Conservation (phyloP, 202 grass and related monocot genomes). For the Panicum virgatum region DNA sequence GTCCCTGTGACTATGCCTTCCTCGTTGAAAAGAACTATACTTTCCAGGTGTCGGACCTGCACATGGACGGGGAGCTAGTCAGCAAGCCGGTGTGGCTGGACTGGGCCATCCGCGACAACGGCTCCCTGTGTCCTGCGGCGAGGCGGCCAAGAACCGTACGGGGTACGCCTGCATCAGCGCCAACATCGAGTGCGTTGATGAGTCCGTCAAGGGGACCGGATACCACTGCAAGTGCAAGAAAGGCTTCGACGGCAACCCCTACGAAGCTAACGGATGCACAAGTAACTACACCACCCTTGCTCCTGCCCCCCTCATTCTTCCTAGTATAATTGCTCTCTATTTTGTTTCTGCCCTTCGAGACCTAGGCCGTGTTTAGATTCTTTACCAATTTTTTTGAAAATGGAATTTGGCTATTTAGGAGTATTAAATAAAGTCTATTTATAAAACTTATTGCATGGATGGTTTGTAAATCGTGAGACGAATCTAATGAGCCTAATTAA, state of each 20-base stretch:
- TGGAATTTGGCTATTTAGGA: too few relatives aligned
- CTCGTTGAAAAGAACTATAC: constrained; percentile 33
- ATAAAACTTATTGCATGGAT: too few relatives aligned
- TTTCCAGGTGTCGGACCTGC: constrained; percentile 25
- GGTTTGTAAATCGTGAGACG: too few relatives aligned
- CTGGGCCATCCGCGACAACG: constrained; percentile 48
- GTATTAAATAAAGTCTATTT: too few relatives aligned
- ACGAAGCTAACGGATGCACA: constrained; percentile 37
- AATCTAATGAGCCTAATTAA: too few relatives aligned
- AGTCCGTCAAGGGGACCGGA: neutral
- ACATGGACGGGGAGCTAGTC: neutral
- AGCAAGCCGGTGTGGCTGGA: constrained; percentile 47
- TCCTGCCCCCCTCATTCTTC: too few relatives aligned
- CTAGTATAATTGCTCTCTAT: too few relatives aligned
- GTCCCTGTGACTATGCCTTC: constrained; percentile 46
- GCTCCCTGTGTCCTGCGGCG: neutral
- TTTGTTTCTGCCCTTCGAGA: too few relatives aligned
- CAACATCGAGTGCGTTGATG: neutral
- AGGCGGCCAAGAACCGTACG: neutral
- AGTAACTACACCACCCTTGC: too few relatives aligned
- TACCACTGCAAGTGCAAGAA: constrained; percentile 45
- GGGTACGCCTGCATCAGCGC: neutral
- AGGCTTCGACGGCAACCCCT: constrained; percentile 61
- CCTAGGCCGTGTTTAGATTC: too few relatives aligned
- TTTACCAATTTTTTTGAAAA: too few relatives aligned